A percentile compares a stretch with the other conserved stretches of the same genome.
Conservation (phyloP, 331 rosid genomes). For the Acacia concinna region DNA sequence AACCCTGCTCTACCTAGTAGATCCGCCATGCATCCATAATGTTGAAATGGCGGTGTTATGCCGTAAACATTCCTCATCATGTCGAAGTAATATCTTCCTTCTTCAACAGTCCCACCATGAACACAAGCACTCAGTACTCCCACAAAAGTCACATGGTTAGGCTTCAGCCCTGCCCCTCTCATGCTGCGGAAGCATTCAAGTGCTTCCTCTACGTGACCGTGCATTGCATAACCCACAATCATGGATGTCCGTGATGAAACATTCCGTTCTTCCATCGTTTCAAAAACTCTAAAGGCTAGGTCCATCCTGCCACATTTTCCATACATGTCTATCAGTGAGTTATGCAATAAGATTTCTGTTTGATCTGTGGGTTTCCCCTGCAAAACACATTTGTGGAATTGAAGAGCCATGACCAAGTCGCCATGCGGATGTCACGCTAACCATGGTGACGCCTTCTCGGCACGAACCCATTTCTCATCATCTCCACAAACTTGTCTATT, state of each 20-base stretch:
- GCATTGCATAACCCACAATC: slow-evolving; percentile 80
- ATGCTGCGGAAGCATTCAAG: slow-evolving; percentile 57
- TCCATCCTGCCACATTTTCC: slow-evolving; percentile 87
- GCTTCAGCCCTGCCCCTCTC: slow-evolving; percentile 62
- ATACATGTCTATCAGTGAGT: slow-evolving; percentile 80
- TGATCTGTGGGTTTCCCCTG: slow-evolving; percentile 45
- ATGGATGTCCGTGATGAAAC: slow-evolving; percentile 80
- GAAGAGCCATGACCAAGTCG: slow-evolving; percentile 54
- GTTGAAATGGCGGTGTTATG: slow-evolving; percentile 56
- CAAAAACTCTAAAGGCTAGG: slow-evolving; percentile 59
- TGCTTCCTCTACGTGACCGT: slow-evolving; percentile 67
- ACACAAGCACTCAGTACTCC: slow-evolving; percentile 82
- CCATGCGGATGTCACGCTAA: slow-evolving; percentile 67
- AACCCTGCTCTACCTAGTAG: slow-evolving; percentile 70
- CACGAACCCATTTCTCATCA: slow-evolving; percentile 51
- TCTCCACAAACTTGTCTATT: slow-evolving; percentile 41
- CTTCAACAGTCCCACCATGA: slow-evolving; percentile 66
- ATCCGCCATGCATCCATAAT: slow-evolving; percentile 86
- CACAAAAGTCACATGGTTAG: slow-evolving; percentile 68
- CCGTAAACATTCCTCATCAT: slow-evolving; percentile 66
- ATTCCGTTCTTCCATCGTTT: slow-evolving; percentile 47
- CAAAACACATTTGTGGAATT: slow-evolving; percentile 62
- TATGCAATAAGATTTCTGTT: slow-evolving; percentile 46
- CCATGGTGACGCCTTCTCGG: slow-evolving; percentile 71
- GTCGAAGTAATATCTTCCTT: slow-evolving; percentile 61